Base-by-base conservation (phyloP, 1,139 yeast genomes). In the Tardiomyces depauwii region DNA sequence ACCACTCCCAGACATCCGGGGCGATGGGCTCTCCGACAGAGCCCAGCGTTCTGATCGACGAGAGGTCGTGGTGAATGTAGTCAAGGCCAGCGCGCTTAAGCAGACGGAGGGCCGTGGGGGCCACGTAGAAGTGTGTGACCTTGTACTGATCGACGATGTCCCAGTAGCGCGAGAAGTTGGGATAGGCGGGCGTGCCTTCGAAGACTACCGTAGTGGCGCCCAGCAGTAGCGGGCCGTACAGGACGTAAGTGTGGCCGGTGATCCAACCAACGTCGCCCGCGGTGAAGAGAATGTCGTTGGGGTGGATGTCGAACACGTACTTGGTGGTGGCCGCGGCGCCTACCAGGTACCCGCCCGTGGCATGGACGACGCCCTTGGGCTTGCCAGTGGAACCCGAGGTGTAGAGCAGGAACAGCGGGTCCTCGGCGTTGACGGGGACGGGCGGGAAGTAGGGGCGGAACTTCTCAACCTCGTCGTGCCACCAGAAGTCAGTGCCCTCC, bases 21-120 rank as follows among this genome's bases (percentile, higher is more conserved):
- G 95, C 93, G 64, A 85, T 85, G 52, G 95, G 95, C 65, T 85
- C 95, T 61, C 95, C 95, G 42, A 85, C 95, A 12, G 93, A 80
- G 21, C 95, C 95, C 50, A 85, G 72, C 32, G 78, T 80, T 59
- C 95, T 74, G 51, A 85, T 58, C 2, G 87, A 74, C 46, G 77
- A 72, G 59, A 85, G 71, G 55, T 83, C 82, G 61, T 71, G 78
- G 27, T 77, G 73, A 55, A 83, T 76, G 58, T 66, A 78, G 47
- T 77, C 71, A 54, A 79, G 76, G 48, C 95, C 95, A 30, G 93
- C 93, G 60, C 93, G 74, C 68, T 84, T 85, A 65, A 85, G 73
- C 59, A 85, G 71, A 64, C 95, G 77, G 56, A 85, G 71, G 14
- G 95, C 95, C 25, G 95, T 85, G 54, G 95, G 95, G 1, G 95